Evolutionary conservation across 2,329 filamentous ascomycete species (phyloP).

Genomic region (Pochonia chlamydosporia): DNA sequence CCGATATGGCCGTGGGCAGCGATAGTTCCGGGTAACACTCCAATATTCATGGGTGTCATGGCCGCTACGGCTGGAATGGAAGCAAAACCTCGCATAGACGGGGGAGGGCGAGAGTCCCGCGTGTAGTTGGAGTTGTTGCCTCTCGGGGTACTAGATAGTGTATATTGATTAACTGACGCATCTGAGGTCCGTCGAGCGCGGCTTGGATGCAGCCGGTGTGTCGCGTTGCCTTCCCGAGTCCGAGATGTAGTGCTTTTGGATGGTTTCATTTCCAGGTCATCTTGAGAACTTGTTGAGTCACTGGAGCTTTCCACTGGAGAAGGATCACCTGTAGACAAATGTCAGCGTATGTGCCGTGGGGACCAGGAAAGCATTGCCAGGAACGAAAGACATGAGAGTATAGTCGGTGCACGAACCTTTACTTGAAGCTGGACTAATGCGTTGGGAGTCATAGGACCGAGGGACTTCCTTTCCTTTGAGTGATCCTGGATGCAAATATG

Average conservation of each 20-base stretch:
- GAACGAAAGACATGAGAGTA: not conserved
- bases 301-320: constrained; percentile 26
- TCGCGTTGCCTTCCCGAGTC: constrained; percentile 2
- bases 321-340: constrained; percentile 2
- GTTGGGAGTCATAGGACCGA: constrained; percentile 25
- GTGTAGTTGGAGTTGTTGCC: constrained; percentile 7
- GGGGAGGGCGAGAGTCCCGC: constrained; percentile 21
- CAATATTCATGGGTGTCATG: constrained; percentile 2
- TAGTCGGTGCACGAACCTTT: constrained; percentile 22
- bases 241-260: constrained; percentile 9
- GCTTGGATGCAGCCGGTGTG: constrained; percentile 19
- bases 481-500: constrained; percentile 19
- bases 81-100: constrained; percentile 24
- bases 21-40: not conserved
- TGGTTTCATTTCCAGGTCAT: constrained; percentile 33
- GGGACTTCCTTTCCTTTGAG: constrained; percentile 39
- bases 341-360: too few relatives aligned
- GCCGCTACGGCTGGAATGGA: constrained; percentile 13
- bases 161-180: constrained; percentile 17
- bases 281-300: constrained; percentile 32
- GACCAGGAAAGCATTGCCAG: too few relatives aligned
- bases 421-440: constrained; percentile 30
- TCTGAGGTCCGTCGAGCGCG: constrained; percentile 24
- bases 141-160: constrained; percentile 12
- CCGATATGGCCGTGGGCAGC: not conserved